Base-by-base conservation (phyloP, 441 rosid genomes). In the Adansonia rubrostipa region DNA sequence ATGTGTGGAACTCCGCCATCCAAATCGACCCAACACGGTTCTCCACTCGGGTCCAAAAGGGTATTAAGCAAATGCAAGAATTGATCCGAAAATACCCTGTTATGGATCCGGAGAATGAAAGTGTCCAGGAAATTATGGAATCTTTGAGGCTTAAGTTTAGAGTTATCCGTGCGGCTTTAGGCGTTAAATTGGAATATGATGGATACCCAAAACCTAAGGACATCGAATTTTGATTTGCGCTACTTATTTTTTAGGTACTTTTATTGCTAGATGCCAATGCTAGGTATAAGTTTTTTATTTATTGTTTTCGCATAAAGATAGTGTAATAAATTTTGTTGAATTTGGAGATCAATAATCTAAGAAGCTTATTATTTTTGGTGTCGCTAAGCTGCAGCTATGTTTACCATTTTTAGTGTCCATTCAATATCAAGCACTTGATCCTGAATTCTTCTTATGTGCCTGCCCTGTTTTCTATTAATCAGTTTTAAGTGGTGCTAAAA, bases 21-120 rank as follows among this genome's bases (percentile, higher is more conserved):
- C 85, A 82, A 75, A 74, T 87, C 19, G 86, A 87, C 6, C 90
- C 92, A 1, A 68, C 65, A 36, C 84, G 79, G 22, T 89, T 89
- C 84, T 90, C 97, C 17, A 24, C 83, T 71, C 87, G 92, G 78
- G 79, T 90, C 74, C 91, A 87, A 56, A 89, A 86, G 88, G 78
- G 84, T 72, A 80, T 96, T 69, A 78, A 82, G 80, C 86, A 89
- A 70, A 88, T 96, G 89, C 89, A 86, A 69, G 82, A 81, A 73
- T 81, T 91, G 85, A 82, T 94, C 40, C 86, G 84, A 64, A 86
- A 80, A 73, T 93, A 87, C 84, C 97, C 97, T 4, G 50, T 89
- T 62, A 56, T 66, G 82, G 89, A 93, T 76, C 98, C 95, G 2
- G 97, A 92, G 85, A 86, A 89, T 77, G 93, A 91, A 80, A 69